Percentiles rank a stretch among this genome's conserved stretches.
These are phyloP conservation scores for Termitomyces sp. DNA, from an alignment of 768 basidiomycete genomes.

Conservation along the genomic window DNA sequence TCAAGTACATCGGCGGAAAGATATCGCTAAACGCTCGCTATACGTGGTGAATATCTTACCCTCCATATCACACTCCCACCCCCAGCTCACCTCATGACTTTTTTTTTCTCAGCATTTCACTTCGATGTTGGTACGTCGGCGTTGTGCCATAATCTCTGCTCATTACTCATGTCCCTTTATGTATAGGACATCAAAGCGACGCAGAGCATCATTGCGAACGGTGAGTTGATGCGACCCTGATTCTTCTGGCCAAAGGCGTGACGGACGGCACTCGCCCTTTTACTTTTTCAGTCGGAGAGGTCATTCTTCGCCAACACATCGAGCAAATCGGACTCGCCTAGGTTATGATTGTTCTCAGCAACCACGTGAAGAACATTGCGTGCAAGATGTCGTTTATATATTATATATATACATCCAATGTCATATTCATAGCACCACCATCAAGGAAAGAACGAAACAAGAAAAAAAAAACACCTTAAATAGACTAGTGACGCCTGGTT, in stretches of 20 bases:
- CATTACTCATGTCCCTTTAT: neutral
- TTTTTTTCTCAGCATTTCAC: conserved; percentile 53
- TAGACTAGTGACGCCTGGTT: conserved; percentile 28
- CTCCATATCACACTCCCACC: neutral
- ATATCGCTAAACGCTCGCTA: conserved; percentile 51
- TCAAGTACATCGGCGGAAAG: conserved; percentile 67
- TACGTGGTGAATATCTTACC: conserved; percentile 54
- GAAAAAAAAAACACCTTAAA: neutral
- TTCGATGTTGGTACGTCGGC: conserved; percentile 52
- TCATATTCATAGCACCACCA: too few species aligned
- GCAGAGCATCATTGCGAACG: conserved; percentile 58
- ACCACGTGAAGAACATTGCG: too few species aligned
- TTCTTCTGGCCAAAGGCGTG: neutral
- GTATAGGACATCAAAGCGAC: conserved; percentile 62
- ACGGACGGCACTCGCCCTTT: neutral
- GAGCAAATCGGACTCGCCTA: conserved; percentile 44
- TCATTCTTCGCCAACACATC: conserved; percentile 63
- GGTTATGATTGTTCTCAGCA: neutral
- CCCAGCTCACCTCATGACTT: neutral
- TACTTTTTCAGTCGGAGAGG: conserved; percentile 49
- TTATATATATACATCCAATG: neutral
- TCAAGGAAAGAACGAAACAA: neutral
- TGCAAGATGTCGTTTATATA: neutral
- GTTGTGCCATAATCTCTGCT: neutral
- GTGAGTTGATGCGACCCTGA: conserved; percentile 26